Evolutionary conservation across 2,329 filamentous ascomycete genomes (phyloP).

Genomic region (Ophiostoma pallidulum): DNA sequence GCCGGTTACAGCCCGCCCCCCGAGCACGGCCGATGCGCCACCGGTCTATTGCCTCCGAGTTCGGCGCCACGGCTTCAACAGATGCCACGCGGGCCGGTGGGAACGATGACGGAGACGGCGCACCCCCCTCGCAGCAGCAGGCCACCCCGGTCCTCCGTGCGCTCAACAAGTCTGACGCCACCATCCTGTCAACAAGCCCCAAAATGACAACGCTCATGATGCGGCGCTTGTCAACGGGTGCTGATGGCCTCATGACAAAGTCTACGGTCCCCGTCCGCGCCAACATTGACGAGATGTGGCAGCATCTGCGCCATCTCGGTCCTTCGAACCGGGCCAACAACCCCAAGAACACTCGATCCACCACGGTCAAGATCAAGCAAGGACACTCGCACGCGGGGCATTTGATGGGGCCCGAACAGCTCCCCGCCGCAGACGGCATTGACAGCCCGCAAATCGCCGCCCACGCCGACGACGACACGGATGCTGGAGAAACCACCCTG

Average conservation of each 20-base stretch:
- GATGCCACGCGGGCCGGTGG: constrained; percentile 21
- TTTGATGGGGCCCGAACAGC: neutral
- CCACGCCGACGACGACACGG: constrained; percentile 14
- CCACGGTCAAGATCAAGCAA: constrained; percentile 57
- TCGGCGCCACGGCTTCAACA: constrained; percentile 16
- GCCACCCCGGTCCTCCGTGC: constrained; percentile 27
- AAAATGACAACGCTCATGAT: constrained; percentile 50
- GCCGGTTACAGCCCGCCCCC: constrained; percentile 76
- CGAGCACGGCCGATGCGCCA: constrained; percentile 50
- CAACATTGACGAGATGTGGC: constrained; percentile 52
- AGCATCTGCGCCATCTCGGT: constrained; percentile 55
- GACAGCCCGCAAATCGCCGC: neutral
- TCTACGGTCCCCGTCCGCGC: constrained; percentile 46
- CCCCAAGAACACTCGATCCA: constrained; percentile 51
- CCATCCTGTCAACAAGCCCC: constrained; percentile 35
- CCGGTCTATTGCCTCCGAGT: constrained; percentile 22
- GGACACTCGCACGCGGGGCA: constrained; percentile 4
- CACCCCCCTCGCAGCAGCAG: constrained; percentile 15
- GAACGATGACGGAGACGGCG: constrained; percentile 20
- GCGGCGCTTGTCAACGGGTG: constrained; percentile 45
- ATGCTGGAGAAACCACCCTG: constrained; percentile 32
- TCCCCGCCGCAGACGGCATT: neutral
- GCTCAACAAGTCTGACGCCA: constrained; percentile 22
- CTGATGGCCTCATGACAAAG: constrained; percentile 41
- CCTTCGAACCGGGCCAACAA: constrained; percentile 58